A percentile compares a stretch with the other conserved stretches of the same genome.
Evolutionary conservation across 2,329 filamentous ascomycete genomes (phyloP).

Genomic region (Colletotrichum chlorophyti): DNA sequence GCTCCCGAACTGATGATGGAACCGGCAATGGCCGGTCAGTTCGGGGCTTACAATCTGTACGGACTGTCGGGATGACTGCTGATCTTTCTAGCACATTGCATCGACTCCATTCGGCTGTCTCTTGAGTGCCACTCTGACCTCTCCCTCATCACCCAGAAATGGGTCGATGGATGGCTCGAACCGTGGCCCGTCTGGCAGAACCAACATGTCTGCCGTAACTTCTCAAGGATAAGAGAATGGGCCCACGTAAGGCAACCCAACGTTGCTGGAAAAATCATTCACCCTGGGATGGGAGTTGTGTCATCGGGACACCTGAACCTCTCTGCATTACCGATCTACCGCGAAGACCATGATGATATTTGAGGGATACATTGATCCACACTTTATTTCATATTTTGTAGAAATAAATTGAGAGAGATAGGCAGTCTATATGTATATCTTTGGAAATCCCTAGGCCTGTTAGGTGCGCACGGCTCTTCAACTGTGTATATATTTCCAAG

Average conservation of each 20-base stretch:
- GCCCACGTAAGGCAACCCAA: background rate
- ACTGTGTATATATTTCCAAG: no score
- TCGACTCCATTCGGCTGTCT: background rate
- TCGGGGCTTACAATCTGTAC: background rate
- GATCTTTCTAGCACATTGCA: background rate
- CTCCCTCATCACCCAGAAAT: background rate
- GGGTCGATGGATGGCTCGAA: background rate
- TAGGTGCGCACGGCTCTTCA: no score
- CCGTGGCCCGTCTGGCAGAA: background rate
- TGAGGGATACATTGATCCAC: no score
- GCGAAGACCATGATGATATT: background rate
- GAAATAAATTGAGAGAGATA: no score
- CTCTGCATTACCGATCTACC: background rate
- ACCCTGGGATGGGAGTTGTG: background rate
- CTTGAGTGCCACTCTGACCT: background rate
- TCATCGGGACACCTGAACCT: background rate
- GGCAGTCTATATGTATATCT: no score
- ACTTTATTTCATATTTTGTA: no score
- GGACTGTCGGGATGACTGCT: background rate
- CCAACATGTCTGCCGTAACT: background rate
- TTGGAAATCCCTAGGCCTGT: no score
- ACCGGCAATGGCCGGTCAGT: no score
- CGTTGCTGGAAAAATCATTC: background rate
- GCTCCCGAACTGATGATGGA: background rate
- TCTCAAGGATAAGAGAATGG: background rate